Evolutionary conservation across 108 stramenopile genomes (phyloP).

Genomic region (Asterionellopsis glacialis): DNA sequence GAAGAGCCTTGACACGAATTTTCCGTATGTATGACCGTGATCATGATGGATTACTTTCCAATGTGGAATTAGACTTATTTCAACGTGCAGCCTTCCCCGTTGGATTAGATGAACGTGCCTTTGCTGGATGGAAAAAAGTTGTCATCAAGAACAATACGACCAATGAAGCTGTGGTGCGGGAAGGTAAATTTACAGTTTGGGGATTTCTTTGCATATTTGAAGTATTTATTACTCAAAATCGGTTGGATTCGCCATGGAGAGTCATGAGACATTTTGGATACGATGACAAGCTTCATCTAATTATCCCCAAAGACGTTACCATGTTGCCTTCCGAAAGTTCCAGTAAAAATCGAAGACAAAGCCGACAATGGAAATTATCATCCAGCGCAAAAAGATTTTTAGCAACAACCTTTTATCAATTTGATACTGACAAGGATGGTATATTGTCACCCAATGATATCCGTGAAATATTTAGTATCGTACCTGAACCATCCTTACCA

Average conservation of each 20-base stretch:
- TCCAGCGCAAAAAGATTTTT: constrained; percentile 48
- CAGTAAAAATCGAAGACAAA: background rate
- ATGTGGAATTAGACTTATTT: constrained; percentile 66
- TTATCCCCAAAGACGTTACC: constrained; percentile 45
- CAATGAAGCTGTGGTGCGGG: constrained; percentile 41
- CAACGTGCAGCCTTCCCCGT: constrained; percentile 62
- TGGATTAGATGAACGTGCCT: constrained; percentile 54
- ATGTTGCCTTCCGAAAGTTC: background rate
- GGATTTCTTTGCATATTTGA: constrained; percentile 82
- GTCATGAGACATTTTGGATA: constrained; percentile 71
- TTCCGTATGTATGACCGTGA: constrained; percentile 76
- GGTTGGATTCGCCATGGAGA: constrained; percentile 78
- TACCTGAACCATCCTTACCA: constrained; percentile 51
- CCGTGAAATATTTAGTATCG: constrained; percentile 54
- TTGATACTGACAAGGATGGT: constrained; percentile 62
- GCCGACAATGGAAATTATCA: constrained; percentile 37
- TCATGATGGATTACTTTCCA: constrained; percentile 67
- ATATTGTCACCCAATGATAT: constrained; percentile 54
- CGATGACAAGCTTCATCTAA: constrained; percentile 59
- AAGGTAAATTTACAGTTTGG: constrained; percentile 70
- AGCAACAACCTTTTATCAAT: constrained; percentile 57
- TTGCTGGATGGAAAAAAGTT: constrained; percentile 73
- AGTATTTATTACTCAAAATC: constrained; percentile 76
- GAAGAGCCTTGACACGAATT: constrained; percentile 63
- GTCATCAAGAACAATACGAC: constrained; percentile 38